Percentiles rank a stretch among this genome's conserved stretches.
phyloP scores from a whole-genome alignment of 768 basidiomycete species.

The Phylloporus rhodoxanthus region DNA sequence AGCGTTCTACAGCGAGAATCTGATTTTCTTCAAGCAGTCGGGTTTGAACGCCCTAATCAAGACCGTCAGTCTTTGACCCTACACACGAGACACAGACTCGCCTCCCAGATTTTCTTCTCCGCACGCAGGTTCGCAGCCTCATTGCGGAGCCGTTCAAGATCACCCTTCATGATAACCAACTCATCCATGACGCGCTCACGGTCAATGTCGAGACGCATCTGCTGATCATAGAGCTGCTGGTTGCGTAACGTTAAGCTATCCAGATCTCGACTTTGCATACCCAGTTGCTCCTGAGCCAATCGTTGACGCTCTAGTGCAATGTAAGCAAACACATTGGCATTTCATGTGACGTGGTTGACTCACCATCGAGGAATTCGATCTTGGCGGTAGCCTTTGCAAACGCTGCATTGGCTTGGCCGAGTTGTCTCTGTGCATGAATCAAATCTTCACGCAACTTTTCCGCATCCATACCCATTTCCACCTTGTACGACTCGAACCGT shows the following conservation, averaged over 20 bases:
- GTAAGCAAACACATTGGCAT: background rate
- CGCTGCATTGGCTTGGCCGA: slow-evolving; percentile 54
- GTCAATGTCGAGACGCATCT: slow-evolving; percentile 70
- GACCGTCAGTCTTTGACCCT: slow-evolving; percentile 4
- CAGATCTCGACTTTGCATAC: slow-evolving; percentile 56
- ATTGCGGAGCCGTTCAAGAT: slow-evolving; percentile 72
- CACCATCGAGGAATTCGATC: slow-evolving; percentile 72
- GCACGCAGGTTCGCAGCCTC: slow-evolving; percentile 85
- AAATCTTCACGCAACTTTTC: slow-evolving; percentile 68
- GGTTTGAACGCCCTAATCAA: slow-evolving; percentile 60
- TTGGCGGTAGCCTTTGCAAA: slow-evolving; percentile 83
- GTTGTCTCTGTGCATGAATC: slow-evolving; percentile 57
- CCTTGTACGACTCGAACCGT: slow-evolving; percentile 75
- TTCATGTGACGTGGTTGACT: slow-evolving; percentile 15
- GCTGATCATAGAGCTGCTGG: slow-evolving; percentile 66
- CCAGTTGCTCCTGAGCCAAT: slow-evolving; percentile 64
- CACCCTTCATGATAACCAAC: slow-evolving; percentile 49
- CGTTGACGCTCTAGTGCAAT: slow-evolving; percentile 55
- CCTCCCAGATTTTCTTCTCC: slow-evolving; percentile 94
- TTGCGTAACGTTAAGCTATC: slow-evolving; percentile 64
- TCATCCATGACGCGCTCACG: slow-evolving; percentile 65
- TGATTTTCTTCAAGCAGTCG: slow-evolving; percentile 86
- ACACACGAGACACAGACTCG: slow-evolving; percentile 27
- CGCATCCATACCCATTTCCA: slow-evolving; percentile 77
- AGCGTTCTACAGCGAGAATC: slow-evolving; percentile 70